Base-by-base conservation (phyloP, 179 eudicot genomes). In the Patellifolia procumbens region DNA sequence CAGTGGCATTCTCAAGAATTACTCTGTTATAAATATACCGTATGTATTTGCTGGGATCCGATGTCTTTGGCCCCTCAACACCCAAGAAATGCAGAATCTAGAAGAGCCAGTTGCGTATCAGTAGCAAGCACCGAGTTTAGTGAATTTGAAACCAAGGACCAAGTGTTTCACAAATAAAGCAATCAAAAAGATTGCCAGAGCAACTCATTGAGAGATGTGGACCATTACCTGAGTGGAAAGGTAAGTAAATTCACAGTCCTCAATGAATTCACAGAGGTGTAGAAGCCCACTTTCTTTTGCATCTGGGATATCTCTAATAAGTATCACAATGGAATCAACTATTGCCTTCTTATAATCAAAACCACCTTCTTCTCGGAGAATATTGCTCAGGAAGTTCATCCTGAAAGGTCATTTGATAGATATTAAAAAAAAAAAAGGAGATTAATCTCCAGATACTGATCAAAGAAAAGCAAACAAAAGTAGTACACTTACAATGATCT, bases 181-280 rank as follows among this genome's bases (percentile, higher is more conserved):
- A 61, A 1, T 63, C 37, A 56, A 64, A 31, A 35, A 61, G 17
- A 46, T 49, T 4, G 4, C 51, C 43, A 35, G 55, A 55, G 32
- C 26, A 63, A 29, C 19, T 46, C 9, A 26, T 62, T 20, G 37
- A 61, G 53, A 70, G 26, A 60, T 34, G 22, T 26, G 31, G n/a
- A 63, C 35, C 24, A 17, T 37, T 48, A 92, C 96, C 94, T 92
- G 97, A 45, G 93, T 93, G 73, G 99, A 94, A 65, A 94, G 96
- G 83, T 95, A 95, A 0, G 99, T 95, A 73, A 95, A 95, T 83
- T 95, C 99, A 87, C 99, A 95, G 82, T 95, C 99, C 87, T 95
- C 99, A 58, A 95, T 95, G 63, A 95, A 95, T 85, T 95, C 99
- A 86, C 99, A 95, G 12, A 95, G 90, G 86, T 95, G 99, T 70